Evolutionary conservation across 495 filamentous ascomycete genomes (phyloP), one percentile per base, ranked within the genome.

Genomic region (Neurospora sp.): DNA sequence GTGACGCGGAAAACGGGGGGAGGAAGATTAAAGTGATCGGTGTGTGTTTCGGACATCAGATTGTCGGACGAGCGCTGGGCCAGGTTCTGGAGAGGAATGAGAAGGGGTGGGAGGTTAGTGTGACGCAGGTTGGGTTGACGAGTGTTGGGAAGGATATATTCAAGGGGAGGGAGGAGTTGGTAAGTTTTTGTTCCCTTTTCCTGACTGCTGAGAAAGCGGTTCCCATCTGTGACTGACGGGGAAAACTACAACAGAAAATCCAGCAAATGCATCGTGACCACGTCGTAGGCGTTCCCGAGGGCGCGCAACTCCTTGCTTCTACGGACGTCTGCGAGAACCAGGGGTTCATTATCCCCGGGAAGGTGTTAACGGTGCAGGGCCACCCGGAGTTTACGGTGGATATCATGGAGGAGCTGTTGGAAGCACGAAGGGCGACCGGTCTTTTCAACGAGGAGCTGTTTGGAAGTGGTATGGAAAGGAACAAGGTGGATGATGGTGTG

Each of bases 251-350:
- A 18, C 6, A 66, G 54, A 86, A 86, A 44, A 87, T 97, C 70
- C 90, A 94, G 76, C 94, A 97, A 82, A 96, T 97, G 94, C 94
- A 98, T 82, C 87, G 88, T 62, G 94, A 97, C 78, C 88, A 92
- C 39, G 91, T 95, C n/a, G 86, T 83, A 73, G 78, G 85, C 12
- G 87, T 89, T 20, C 94, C 95, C 0, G 76, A 83, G 0, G 87
- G 86, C 38, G 89, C 90, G 16, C 84, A 90, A 46, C 76, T 84
- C 7, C 86, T 98, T 0, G 94, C 91, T 7, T 86, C 85, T 18
- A 92, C 92, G 2, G 84, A 85, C 11, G 79, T 82, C 8, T 97
- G 94, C 78, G 80, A 83, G 4, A 89, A 95, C 35, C 95, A 98
- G 78, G 92, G 91, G 72, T 94, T 97, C 89, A 91, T 96, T 78